phyloP scores from a whole-genome alignment of 495 filamentous ascomycete genomes.

The Pyrenula massariospora region DNA sequence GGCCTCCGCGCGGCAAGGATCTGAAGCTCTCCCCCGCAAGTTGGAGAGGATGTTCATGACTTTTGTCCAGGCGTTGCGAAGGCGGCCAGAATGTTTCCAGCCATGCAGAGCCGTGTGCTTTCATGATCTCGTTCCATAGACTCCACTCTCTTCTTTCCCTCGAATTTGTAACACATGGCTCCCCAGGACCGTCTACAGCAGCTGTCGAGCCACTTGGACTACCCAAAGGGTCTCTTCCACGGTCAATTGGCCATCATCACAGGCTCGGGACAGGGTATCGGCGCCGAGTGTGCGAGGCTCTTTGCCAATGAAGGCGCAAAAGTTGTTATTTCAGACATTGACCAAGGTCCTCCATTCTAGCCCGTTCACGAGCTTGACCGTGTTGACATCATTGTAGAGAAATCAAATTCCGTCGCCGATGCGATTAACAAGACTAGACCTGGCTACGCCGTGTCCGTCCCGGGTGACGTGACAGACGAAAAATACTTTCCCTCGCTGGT shows the following conservation, averaged over 20 bases:
- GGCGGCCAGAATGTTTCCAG: too few relatives aligned
- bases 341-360: slow-evolving; percentile 48
- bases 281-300: slow-evolving; percentile 65
- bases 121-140: too few relatives aligned
- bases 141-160: too few relatives aligned
- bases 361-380: too few relatives aligned
- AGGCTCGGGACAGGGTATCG: slow-evolving; percentile 80
- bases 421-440: slow-evolving; percentile 50
- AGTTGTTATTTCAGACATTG: slow-evolving; percentile 73
- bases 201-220: slow-evolving; percentile 66
- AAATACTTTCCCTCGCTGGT: slow-evolving; percentile 57
- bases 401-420: slow-evolving; percentile 49
- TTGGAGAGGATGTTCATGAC: neutral
- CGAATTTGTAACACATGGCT: too few relatives aligned
- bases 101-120: too few relatives aligned
- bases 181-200: slow-evolving; percentile 47
- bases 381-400: slow-evolving; percentile 34
- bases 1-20: too few relatives aligned
- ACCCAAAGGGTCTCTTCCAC: slow-evolving; percentile 61
- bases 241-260: slow-evolving; percentile 83
- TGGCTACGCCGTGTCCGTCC: slow-evolving; percentile 54
- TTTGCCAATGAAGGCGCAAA: slow-evolving; percentile 82
- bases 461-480: slow-evolving; percentile 61
- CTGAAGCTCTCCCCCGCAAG: neutral
- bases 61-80: too few relatives aligned